Evolutionary conservation across 805 yeast species (phyloP).

Genomic region (Metschnikowia peoriensis): DNA sequence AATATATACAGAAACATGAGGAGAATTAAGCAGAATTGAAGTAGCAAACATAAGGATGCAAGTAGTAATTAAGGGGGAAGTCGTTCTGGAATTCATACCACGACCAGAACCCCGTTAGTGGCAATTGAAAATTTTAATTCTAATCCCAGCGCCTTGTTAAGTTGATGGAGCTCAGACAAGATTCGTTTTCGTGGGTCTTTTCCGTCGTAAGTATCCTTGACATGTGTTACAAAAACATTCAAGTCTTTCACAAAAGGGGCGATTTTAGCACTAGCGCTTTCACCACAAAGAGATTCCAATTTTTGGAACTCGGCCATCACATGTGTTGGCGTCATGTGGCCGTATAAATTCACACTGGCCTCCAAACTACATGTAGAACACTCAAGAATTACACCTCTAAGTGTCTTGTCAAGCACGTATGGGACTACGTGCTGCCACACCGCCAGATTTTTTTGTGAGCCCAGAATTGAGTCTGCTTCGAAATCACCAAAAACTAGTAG

Average conservation of each 20-base stretch:
- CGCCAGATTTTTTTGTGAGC: slow-evolving; percentile 29
- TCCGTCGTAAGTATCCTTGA: slow-evolving; percentile 26
- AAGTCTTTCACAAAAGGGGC: slow-evolving; percentile 33
- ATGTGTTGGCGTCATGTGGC: slow-evolving; percentile 73
- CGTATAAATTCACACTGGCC: slow-evolving; percentile 53
- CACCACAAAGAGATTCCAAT: slow-evolving; percentile 17
- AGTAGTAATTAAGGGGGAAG: too few species aligned
- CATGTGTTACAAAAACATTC: slow-evolving; percentile 47
- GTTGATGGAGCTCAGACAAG: slow-evolving; percentile 45
- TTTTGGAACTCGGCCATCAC: slow-evolving; percentile 54
- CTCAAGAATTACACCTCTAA: slow-evolving; percentile 67
- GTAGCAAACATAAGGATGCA: neutral
- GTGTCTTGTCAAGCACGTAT: slow-evolving; percentile 34
- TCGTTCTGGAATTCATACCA: slow-evolving; percentile 8
- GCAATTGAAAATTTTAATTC: slow-evolving; percentile 51
- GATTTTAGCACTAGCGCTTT: neutral
- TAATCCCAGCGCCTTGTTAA: slow-evolving; percentile 35
- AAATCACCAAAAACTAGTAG: slow-evolving; percentile 80
- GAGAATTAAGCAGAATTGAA: neutral
- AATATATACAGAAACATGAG: neutral
- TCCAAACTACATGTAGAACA: slow-evolving; percentile 58
- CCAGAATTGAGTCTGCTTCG: slow-evolving; percentile 61
- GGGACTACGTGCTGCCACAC: slow-evolving; percentile 62
- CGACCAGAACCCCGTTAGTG: slow-evolving; percentile 52
- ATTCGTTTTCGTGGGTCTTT: slow-evolving; percentile 60